Percentiles rank a stretch among this genome's conserved stretches.
Evolutionary conservation across 139 green algal genomes (phyloP).

Genomic region (Astrephomene gubernaculifera): DNA sequence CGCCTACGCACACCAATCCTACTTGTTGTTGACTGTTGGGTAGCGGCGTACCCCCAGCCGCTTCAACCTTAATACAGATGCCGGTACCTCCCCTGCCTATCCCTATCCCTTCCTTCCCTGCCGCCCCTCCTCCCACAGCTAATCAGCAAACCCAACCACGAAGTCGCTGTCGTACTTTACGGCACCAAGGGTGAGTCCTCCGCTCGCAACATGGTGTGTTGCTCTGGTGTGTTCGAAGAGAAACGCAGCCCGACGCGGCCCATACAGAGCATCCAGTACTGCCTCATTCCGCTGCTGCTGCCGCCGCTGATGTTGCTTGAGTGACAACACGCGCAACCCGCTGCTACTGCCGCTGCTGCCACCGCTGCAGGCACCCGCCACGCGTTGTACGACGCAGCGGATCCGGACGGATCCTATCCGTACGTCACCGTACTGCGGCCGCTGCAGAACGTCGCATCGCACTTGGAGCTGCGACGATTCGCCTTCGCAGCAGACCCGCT

Average conservation of each 20-base stretch:
- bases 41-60: no score
- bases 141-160: slow-evolving; percentile 25
- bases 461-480: neutral
- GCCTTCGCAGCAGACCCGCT: slow-evolving; percentile 29
- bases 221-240: no score
- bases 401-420: neutral
- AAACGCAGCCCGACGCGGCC: no score
- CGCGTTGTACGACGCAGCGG: slow-evolving; percentile 11
- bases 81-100: neutral
- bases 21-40: no score
- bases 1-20: no score
- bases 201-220: no score
- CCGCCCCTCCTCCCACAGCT: neutral
- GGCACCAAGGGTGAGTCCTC: slow-evolving; percentile 29
- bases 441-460: slow-evolving; percentile 1
- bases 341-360: no score
- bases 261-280: no score
- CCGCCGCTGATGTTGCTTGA: neutral
- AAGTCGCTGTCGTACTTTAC: slow-evolving; percentile 40
- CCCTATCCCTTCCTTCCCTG: neutral
- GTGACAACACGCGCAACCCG: no score
- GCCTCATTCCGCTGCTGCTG: neutral
- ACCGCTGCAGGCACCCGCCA: slow-evolving; percentile 21
- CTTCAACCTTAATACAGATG: neutral
- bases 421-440: slow-evolving; percentile 33